A percentile compares a stretch with the other conserved stretches of the same genome.
These are phyloP conservation scores for Leccinum subgranulosum DNA, from an alignment of 768 basidiomycete species.

Conservation along the genomic window DNA sequence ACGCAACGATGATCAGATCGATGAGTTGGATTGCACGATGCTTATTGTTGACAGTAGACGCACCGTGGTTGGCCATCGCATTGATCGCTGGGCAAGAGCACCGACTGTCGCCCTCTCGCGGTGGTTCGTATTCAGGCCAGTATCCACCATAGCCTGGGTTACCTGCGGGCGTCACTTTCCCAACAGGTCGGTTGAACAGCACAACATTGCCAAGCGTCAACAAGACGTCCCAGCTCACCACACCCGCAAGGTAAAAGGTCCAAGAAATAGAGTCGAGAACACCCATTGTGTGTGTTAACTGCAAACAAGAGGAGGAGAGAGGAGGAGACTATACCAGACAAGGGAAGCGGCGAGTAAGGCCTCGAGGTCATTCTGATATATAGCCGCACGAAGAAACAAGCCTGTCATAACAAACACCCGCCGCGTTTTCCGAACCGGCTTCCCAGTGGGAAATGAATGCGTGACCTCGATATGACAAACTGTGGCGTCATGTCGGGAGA, in stretches of 20 bases:
- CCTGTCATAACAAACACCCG: not conserved
- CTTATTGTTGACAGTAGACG: not conserved
- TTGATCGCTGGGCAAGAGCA: constrained; percentile 75
- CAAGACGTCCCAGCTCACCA: constrained; percentile 21
- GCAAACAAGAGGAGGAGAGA: not conserved
- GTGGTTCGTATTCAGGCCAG: constrained; percentile 67
- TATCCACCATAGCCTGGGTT: constrained; percentile 57
- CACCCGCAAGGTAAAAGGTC: constrained; percentile 2
- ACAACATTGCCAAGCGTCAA: constrained; percentile 20
- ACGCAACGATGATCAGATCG: not conserved
- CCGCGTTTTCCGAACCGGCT: not conserved
- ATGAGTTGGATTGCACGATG: not conserved
- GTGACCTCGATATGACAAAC: not conserved
- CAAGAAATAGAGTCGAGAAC: constrained; percentile 9
- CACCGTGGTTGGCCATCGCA: constrained; percentile 82
- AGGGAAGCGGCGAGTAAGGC: not conserved
- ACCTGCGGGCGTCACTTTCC: constrained; percentile 54
- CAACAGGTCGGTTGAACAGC: constrained; percentile 31
- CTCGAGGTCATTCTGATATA: constrained; percentile 1
- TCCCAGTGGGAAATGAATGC: not conserved
- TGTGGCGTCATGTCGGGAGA: not conserved
- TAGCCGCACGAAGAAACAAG: not conserved
- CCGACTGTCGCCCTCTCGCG: constrained; percentile 63
- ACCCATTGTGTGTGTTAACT: constrained; percentile 8
- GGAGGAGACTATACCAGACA: too few relatives aligned